A percentile compares a stretch with the other conserved stretches of the same genome.
These are phyloP conservation scores for Phaeosphaeria sp. DNA, from an alignment of 2,329 filamentous ascomycete genomes.

Conservation along the genomic window DNA sequence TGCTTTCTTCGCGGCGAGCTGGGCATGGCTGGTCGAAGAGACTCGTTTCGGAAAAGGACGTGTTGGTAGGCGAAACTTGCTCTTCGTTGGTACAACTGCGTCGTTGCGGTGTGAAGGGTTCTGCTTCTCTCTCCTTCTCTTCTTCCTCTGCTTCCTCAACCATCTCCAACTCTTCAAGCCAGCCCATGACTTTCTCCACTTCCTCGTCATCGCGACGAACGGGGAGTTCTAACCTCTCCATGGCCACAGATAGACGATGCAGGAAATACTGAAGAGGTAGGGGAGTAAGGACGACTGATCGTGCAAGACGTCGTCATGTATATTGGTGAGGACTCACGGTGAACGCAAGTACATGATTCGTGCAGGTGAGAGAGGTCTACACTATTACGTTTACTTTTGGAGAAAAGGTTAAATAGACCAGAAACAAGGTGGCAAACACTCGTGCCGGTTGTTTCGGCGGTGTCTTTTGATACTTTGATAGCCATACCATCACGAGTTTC, in stretches of 20 bases:
- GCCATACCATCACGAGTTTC: too few relatives aligned
- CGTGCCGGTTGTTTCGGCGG: neutral
- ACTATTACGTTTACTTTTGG: neutral
- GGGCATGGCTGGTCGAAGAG: slow-evolving; percentile 28
- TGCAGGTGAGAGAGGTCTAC: neutral
- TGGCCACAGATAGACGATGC: too few relatives aligned
- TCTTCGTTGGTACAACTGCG: neutral
- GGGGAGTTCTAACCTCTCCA: neutral
- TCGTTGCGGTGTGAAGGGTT: slow-evolving; percentile 2
- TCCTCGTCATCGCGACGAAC: neutral
- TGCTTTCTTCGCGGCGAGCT: neutral
- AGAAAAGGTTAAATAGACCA: neutral
- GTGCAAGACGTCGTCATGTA: neutral
- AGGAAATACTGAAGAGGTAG: neutral
- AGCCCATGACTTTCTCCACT: neutral
- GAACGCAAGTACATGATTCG: slow-evolving; percentile 9
- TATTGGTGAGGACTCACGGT: slow-evolving; percentile 6
- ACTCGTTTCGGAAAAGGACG: slow-evolving; percentile 24
- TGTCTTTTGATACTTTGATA: too few relatives aligned
- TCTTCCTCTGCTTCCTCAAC: neutral
- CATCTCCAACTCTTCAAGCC: slow-evolving; percentile 6
- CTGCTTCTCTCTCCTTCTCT: neutral
- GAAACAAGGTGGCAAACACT: neutral
- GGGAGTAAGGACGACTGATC: neutral
- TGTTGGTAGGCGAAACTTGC: slow-evolving; percentile 32